Percentiles rank a stretch among this genome's conserved stretches.
phyloP scores from a whole-genome alignment of 2,329 filamentous ascomycete genomes.

The Trichophyton mentagrophytes region DNA sequence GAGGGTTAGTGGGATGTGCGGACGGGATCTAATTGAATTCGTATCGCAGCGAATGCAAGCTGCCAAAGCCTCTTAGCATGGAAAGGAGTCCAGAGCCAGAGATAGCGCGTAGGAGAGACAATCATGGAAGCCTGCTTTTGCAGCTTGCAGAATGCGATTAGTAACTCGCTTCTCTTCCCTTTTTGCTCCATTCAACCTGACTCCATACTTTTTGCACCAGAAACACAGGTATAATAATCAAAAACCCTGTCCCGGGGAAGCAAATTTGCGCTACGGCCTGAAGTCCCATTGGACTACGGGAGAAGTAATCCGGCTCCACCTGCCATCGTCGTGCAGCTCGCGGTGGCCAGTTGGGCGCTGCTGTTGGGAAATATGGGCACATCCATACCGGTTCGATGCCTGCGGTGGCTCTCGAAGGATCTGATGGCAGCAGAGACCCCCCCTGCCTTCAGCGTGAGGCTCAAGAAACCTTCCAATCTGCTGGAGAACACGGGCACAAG shows the following conservation, averaged over 20 bases:
- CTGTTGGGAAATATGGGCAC: neutral
- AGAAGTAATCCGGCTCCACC: neutral
- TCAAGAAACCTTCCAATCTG: conserved; percentile 5
- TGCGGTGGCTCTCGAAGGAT: conserved; percentile 1
- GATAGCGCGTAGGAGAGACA: neutral
- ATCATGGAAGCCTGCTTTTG: neutral
- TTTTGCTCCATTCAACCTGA: neutral
- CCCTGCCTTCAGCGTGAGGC: conserved; percentile 2
- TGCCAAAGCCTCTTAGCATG: neutral
- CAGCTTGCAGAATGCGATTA: conserved; percentile 1
- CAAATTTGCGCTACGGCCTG: conserved; percentile 2
- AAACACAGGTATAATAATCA: conserved; percentile 4
- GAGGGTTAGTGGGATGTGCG: too few species aligned
- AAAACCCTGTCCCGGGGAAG: conserved; percentile 3
- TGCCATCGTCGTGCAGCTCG: conserved; percentile 2
- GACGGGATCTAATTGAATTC: neutral
- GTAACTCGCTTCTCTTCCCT: conserved; percentile 1
- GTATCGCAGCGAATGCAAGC: neutral
- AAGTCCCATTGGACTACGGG: neutral
- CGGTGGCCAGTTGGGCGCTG: neutral
- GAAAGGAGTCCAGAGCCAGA: neutral
- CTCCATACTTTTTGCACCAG: conserved; percentile 2
- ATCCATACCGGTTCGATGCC: neutral
- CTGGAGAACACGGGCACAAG: neutral
- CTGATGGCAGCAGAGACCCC: neutral